phyloP scores from a whole-genome alignment of 1,139 yeast species.

The Suhomyces ambrosiae region DNA sequence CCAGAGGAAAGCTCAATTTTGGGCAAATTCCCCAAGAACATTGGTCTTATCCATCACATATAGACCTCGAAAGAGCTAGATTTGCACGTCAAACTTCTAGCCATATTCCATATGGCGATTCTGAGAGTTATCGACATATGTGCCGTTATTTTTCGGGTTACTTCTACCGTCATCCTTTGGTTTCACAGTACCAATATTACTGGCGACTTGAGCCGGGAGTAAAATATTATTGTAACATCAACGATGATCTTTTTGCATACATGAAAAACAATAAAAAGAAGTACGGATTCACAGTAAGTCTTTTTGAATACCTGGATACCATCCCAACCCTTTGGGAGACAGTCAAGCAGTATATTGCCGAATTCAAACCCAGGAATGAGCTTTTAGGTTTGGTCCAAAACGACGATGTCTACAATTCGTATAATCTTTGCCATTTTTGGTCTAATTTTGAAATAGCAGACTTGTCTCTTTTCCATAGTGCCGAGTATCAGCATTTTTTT shows the following conservation, averaged over 20 bases:
- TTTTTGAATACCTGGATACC: constrained; percentile 38
- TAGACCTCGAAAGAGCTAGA: constrained; percentile 26
- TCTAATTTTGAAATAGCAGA: constrained; percentile 41
- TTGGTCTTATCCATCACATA: constrained; percentile 37
- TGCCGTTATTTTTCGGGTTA: constrained; percentile 40
- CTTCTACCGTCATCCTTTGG: constrained; percentile 34
- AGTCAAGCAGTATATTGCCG: constrained; percentile 20
- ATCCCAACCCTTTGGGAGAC: constrained; percentile 36
- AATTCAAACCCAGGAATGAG: constrained; percentile 8
- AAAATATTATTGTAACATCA: constrained; percentile 28
- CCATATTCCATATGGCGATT: constrained; percentile 26
- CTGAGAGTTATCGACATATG: constrained; percentile 41
- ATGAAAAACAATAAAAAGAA: constrained; percentile 26
- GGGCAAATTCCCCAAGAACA: constrained; percentile 32
- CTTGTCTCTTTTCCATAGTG: constrained; percentile 26
- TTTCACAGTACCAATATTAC: constrained; percentile 33
- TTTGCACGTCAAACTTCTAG: constrained; percentile 10
- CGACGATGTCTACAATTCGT: constrained; percentile 25
- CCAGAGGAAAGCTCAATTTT: constrained; percentile 28
- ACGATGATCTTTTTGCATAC: constrained; percentile 30
- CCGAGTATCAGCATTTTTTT: constrained; percentile 28
- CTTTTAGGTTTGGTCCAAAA: constrained; percentile 18
- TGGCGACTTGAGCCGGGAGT: constrained; percentile 30
- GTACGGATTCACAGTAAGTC: constrained; percentile 28
- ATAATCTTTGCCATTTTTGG: constrained; percentile 45